phyloP scores from a whole-genome alignment of 78 protist genomes.

The Dictyostelium purpureum region DNA sequence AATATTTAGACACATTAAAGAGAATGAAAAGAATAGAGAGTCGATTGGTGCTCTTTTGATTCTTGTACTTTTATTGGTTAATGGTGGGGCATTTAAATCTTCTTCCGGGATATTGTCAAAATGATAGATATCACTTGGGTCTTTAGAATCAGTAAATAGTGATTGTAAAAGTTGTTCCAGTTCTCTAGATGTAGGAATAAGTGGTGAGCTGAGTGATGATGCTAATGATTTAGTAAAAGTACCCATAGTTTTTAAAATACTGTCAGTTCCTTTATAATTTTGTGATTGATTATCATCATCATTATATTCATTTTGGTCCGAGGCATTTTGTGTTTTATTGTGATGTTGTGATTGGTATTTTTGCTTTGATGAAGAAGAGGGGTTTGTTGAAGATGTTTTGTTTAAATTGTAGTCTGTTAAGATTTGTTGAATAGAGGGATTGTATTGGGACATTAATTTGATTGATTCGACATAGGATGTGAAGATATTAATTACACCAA shows the following conservation, averaged over 20 bases:
- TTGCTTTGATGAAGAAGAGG: neutral
- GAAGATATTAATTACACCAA: slow-evolving; percentile 26
- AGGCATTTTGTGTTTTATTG: neutral
- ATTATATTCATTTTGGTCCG: neutral
- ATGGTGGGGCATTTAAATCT: slow-evolving; percentile 36
- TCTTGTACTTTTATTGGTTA: neutral
- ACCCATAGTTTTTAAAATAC: slow-evolving; percentile 25
- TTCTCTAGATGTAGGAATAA: slow-evolving; percentile 38
- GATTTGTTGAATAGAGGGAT: slow-evolving; percentile 2
- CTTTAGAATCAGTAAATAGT: slow-evolving; percentile 48
- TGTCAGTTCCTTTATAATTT: neutral
- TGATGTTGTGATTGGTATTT: slow-evolving; percentile 1
- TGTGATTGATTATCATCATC: neutral
- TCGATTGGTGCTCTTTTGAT: slow-evolving; percentile 62
- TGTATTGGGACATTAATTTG: neutral
- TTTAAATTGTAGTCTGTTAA: slow-evolving; percentile 35
- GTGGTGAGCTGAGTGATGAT: slow-evolving; percentile 42
- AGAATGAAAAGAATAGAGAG: slow-evolving; percentile 59
- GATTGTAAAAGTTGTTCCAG: slow-evolving; percentile 29
- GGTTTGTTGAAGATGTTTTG: neutral
- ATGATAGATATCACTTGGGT: slow-evolving; percentile 25
- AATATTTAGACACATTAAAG: slow-evolving; percentile 41
- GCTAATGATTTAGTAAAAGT: slow-evolving; percentile 48
- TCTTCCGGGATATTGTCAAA: slow-evolving; percentile 71
- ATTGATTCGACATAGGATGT: slow-evolving; percentile 17